Percentiles rank a stretch among this genome's conserved stretches.
These are phyloP conservation scores for Tricholoma bakamatsutake DNA, from an alignment of 768 basidiomycete genomes.

Conservation along the genomic window DNA sequence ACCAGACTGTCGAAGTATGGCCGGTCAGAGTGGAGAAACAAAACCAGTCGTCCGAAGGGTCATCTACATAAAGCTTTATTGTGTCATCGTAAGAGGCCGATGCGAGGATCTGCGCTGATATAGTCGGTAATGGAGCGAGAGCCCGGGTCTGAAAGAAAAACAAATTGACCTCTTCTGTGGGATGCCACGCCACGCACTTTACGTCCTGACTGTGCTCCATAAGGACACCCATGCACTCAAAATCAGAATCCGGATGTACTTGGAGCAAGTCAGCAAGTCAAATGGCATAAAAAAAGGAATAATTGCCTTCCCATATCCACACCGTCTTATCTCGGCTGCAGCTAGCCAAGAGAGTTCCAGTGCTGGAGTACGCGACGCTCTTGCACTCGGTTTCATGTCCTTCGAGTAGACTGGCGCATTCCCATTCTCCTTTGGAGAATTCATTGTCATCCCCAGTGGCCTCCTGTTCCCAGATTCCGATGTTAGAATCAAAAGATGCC, in stretches of 20 bases:
- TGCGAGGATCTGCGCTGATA: constrained; percentile 72
- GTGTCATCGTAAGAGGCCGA: constrained; percentile 97
- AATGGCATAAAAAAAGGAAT: background rate
- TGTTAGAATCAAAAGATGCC: constrained; percentile 89
- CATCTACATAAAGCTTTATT: constrained; percentile 89
- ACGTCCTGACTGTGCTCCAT: constrained; percentile 99
- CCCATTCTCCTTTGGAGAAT: constrained; percentile 60
- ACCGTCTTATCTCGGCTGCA: constrained; percentile 97
- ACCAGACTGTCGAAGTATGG: constrained; percentile 90
- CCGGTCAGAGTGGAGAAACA: constrained; percentile 77
- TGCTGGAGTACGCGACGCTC: constrained; percentile 74
- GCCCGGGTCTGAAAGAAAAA: constrained; percentile 1
- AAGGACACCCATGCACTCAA: constrained; percentile 89
- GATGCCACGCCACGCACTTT: constrained; percentile 94
- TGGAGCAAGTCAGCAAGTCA: constrained; percentile 5
- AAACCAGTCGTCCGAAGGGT: constrained; percentile 93
- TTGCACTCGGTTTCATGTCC: constrained; percentile 99
- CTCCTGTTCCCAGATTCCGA: constrained; percentile 85
- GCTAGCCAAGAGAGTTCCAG: constrained; percentile 82
- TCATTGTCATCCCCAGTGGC: constrained; percentile 32
- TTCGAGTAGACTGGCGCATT: constrained; percentile 80
- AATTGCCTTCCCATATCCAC: constrained; percentile 95
- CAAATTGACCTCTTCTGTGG: constrained; percentile 76
- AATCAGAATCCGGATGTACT: constrained; percentile 91
- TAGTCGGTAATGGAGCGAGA: constrained; percentile 11